Evolutionary conservation across 768 basidiomycete species (phyloP), one percentile per base, ranked within the genome.

Genomic region (Psilocybe sp.): DNA sequence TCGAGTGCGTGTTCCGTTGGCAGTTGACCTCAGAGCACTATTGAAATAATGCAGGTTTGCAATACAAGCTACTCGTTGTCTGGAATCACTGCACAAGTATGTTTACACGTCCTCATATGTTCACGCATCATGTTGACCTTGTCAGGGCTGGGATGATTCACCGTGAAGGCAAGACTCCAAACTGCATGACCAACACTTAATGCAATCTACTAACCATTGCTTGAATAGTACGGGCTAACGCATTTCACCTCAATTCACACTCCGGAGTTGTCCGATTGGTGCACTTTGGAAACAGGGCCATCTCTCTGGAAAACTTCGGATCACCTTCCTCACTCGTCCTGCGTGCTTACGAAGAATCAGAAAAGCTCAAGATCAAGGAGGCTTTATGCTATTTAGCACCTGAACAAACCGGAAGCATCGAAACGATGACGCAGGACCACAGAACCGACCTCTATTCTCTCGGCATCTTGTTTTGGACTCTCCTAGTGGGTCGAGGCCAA

Each of bases 351-450:
- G 83, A 81, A 51, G 84, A 86, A 59, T 63, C 67, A 4, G 80
- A 85, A 63, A 84, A 84, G 60, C 67, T 80, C 51, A 87, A 83
- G 64, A 81, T 87, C 43, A 88, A 87, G 65, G 86, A 88, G 66
- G 85, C 84, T 1, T 66, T 88, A 5, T 86, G 82, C 62, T 89
- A 87, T 59, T 75, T 88, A 32, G 84, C 85, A 5, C 87, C 87
- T 13, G 86, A 88, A 61, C 86, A 89, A 64, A 87, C 85, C 1
- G 85, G 85, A 8, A 81, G 84, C 57, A 81, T 82, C 53, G 85
- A 87, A 62, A 84, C 82, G 5, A 81, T 81, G 64, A 74, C 78
- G 2, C 85, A 87, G 57, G 87, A 89, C 59, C 84, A 87, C 55
- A 65, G 85, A 50, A 87, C 87, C 11, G 87, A 89, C 64, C 65